A percentile compares a stretch with the other conserved stretches of the same genome.
phyloP scores from a whole-genome alignment of 2,329 filamentous ascomycete species.

The Botryotinia globosa region DNA sequence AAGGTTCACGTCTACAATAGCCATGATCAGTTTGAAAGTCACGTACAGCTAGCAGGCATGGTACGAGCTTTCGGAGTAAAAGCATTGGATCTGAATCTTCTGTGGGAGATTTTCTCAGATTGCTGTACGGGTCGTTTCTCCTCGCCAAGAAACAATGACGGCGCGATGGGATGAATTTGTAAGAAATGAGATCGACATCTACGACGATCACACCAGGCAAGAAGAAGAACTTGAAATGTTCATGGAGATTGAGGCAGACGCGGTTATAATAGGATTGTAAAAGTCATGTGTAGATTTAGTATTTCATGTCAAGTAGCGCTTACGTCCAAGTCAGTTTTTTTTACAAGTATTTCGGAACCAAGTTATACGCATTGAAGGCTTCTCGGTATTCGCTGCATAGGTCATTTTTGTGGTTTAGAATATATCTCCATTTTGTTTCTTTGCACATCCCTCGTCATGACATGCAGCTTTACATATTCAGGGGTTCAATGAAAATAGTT shows the following conservation, averaged over 20 bases:
- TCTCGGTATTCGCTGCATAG: background rate
- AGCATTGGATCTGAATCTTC: no score
- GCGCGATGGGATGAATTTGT: background rate
- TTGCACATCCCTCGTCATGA: background rate
- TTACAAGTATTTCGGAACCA: background rate
- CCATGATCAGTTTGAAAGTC: no score
- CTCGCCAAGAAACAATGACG: background rate
- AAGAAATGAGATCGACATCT: fast-evolving
- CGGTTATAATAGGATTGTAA: background rate
- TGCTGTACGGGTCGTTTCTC: background rate
- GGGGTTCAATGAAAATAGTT: fast-evolving
- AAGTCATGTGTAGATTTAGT: background rate
- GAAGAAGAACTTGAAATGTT: background rate
- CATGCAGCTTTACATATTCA: background rate
- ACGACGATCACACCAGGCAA: no score
- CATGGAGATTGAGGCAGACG: background rate
- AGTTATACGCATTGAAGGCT: background rate
- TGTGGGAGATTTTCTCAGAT: no score
- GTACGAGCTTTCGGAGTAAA: no score
- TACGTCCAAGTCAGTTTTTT: background rate
- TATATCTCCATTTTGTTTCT: no score
- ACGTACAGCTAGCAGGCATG: no score
- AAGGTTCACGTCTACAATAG: no score
- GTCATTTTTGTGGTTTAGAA: no score
- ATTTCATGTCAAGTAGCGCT: background rate